phyloP scores from a whole-genome alignment of 2,329 filamentous ascomycete species.

The Ophidiomyces ophidiicola region DNA sequence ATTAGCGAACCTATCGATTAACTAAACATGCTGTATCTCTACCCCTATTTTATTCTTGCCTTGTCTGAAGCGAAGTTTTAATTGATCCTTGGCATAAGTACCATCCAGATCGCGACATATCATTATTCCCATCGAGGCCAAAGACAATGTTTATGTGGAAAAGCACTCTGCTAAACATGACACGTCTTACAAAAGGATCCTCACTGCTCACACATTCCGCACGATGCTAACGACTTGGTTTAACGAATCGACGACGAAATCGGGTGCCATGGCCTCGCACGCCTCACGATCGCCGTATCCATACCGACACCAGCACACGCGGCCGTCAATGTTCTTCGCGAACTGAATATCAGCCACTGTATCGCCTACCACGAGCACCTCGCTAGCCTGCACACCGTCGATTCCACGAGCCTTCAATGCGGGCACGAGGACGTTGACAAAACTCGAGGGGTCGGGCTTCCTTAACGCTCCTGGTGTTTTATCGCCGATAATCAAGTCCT shows the following conservation, averaged over 20 bases:
- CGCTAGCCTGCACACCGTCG: not conserved
- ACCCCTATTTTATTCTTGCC: too few relatives aligned
- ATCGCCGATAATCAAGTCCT: slow-evolving; percentile 11
- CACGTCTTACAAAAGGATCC: too few relatives aligned
- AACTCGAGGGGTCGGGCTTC: slow-evolving; percentile 11
- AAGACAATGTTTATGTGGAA: too few relatives aligned
- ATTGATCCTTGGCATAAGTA: too few relatives aligned
- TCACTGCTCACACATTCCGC: too few relatives aligned
- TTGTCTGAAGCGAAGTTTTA: too few relatives aligned
- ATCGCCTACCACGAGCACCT: slow-evolving; percentile 11
- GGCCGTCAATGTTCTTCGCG: slow-evolving; percentile 9
- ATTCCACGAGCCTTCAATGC: slow-evolving; percentile 5
- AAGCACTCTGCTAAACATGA: too few relatives aligned
- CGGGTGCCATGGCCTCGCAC: slow-evolving; percentile 7
- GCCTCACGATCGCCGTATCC: slow-evolving; percentile 10
- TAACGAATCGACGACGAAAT: slow-evolving; percentile 10
- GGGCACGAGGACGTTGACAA: slow-evolving; percentile 10
- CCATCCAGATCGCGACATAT: too few relatives aligned
- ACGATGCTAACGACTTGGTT: slow-evolving; percentile 5
- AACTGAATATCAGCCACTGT: slow-evolving; percentile 13
- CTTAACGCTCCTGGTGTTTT: slow-evolving; percentile 9
- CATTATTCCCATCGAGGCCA: too few relatives aligned
- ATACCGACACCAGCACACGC: slow-evolving; percentile 12
- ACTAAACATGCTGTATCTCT: too few relatives aligned
- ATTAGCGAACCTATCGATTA: too few relatives aligned